Evolutionary conservation across 2,329 filamentous ascomycete genomes (phyloP), one percentile per base, ranked within the genome.

Genomic region (Penicillium rolfsii): DNA sequence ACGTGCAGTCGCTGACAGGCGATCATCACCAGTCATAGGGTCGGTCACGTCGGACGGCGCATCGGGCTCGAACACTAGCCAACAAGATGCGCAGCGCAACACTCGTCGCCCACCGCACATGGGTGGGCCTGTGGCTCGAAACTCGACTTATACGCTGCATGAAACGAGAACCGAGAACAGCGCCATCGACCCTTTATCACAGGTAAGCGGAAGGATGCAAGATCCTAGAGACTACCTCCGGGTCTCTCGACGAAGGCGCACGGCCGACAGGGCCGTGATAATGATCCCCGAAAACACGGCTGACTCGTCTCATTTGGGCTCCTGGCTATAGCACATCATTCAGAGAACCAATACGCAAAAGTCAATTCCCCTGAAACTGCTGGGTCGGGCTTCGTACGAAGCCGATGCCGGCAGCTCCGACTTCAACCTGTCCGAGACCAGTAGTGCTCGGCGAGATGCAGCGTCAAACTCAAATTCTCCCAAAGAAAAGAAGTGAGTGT

Each of bases 401-500:
- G 74, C 73, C 63, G 78, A 79, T 58, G 73, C 76, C 52, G 74
- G 74, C 57, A 71, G 71, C 58, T 71, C 73, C 41, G 77, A 79
- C 28, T 64, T 65, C 41, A 70, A 65, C 62, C 67, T 66, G 56
- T 63, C 69, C 46, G 74, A 75, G 26, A 72, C 71, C 55, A 57
- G 68, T 57, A 64, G 65, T 62, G 72, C 64, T 58, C 74, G 70
- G 52, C 67, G 64, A 54, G 75, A 79, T 50, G 65, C 71, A 41
- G 66, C 67, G 52, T 64, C 73, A 63, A 70, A 65, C 55, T 74
- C 73, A 58, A 80, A 74, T 50, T 60, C 70, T 30, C 55, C 69
- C 54, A 89, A 82, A 74, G 88, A 90, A 62, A 90, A 89, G 79
- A 90, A 85, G 88, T 90, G 79, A 72, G 84, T 81, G 22, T 33